Base-by-base conservation (phyloP, 345 rosid genomes). In the Dovyalis caffra region DNA sequence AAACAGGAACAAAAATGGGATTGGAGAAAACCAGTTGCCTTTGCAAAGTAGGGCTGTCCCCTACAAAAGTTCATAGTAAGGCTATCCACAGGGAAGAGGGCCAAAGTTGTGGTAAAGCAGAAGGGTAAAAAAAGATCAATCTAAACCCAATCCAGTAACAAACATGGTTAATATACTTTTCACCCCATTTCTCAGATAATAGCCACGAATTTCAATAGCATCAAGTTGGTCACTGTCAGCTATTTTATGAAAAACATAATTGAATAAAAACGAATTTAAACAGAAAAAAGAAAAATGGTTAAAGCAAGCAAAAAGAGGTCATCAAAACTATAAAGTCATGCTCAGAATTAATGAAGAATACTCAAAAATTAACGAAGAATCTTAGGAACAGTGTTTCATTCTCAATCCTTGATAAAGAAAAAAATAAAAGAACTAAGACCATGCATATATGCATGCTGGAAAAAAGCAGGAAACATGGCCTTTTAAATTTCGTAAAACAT, bases 391-490 rank as follows among this genome's bases (percentile, higher is more conserved):
- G 53, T 8, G 53, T 7, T 18, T 5, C 16, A n/a, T 47, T 47
- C 53, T 47, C n/a, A 47, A 47, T 18, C 8, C 8, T 18, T 47
- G 37, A 34, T 5, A 6, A n/a, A 47, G 53, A 47, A 26, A 38
- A 2, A 23, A 40, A 6, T n/a, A 18, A 23, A 14, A 23, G 1
- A 5, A 29, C 34, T 26, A 62, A 2, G 32, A 60, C 14, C 12
- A 78, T 51, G 45, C 18, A 34, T 33, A 74, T 8, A 45, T 58
- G 45, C 14, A 38, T 61, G 66, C 56, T 69, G 76, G 71, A 64
- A 15, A 35, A 40, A 76, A 57, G 40, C 60, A n/a, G 31, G 53
- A 47, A 47, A 47, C 53, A 47, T 47, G 53, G n/a, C 8, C n/a
- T 5, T 47, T 47, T 47, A 47, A 18, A 47, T 47, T 47, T 18